Percentiles rank a stretch among this genome's conserved stretches.
Conservation (phyloP, 2,329 filamentous ascomycete species). For the Alternaria panax region DNA sequence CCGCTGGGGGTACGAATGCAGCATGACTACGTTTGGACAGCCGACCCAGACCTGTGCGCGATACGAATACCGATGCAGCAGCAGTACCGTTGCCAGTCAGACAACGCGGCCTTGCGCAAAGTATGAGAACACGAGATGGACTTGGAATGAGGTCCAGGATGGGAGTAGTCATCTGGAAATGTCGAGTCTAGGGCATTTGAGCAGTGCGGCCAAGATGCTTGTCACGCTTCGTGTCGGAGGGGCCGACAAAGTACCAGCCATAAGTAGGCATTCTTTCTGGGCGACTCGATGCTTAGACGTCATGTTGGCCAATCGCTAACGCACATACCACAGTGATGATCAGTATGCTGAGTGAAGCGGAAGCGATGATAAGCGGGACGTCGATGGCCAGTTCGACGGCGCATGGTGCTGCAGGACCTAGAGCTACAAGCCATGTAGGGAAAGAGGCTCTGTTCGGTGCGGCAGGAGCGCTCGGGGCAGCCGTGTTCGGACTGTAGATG, state of each 20-base stretch:
- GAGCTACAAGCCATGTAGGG: not conserved
- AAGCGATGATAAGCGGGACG: not conserved
- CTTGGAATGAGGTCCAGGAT: not conserved
- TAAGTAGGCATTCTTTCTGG: not conserved
- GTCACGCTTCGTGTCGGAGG: not conserved
- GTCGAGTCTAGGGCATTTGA: not conserved
- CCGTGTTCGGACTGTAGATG: not conserved
- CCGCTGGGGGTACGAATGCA: not conserved
- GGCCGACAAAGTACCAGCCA: slow-evolving; percentile 1
- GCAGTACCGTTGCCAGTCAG: not conserved
- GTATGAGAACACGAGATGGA: not conserved
- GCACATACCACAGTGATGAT: not conserved
- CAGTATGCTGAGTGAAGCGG: slow-evolving; percentile 2
- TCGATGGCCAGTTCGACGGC: not conserved
- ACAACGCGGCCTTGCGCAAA: not conserved
- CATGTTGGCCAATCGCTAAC: not conserved
- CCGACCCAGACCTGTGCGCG: not conserved
- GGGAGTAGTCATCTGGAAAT: not conserved
- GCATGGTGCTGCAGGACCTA: not conserved
- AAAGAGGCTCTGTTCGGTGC: not conserved
- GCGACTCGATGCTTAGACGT: not conserved
- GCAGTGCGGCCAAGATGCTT: slow-evolving; percentile 1
- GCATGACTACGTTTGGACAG: not conserved
- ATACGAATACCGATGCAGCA: not conserved
- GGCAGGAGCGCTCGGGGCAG: not conserved